Conservation (phyloP, 352 stramenopile genomes). For the Hyaloperonospora brassicae region DNA sequence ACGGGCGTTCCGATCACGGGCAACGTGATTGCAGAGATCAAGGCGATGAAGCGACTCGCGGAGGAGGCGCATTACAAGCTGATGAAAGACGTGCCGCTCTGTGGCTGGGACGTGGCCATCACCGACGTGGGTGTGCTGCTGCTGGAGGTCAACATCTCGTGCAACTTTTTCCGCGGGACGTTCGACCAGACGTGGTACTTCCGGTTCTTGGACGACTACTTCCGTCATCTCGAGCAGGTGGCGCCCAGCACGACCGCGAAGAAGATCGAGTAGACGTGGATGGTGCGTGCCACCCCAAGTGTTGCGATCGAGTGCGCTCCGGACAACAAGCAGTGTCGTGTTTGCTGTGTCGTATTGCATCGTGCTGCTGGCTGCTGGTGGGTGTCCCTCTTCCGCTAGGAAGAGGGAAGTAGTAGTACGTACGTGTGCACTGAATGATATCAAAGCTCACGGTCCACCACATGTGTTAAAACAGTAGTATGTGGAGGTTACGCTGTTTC, state of each 20-base stretch:
- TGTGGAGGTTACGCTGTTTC: too few relatives aligned
- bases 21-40: constrained; percentile 84
- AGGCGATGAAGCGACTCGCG: constrained; percentile 76
- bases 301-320: background rate
- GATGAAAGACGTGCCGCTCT: constrained; percentile 88
- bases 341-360: too few relatives aligned
- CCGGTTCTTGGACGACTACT: constrained; percentile 82
- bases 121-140: constrained; percentile 86
- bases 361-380: too few relatives aligned
- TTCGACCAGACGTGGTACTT: constrained; percentile 88
- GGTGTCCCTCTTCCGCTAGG: too few relatives aligned
- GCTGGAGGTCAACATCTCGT: constrained; percentile 90
- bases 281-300: background rate
- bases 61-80: constrained; percentile 85
- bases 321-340: too few relatives aligned
- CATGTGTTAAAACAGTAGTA: too few relatives aligned
- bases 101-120: constrained; percentile 90
- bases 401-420: too few relatives aligned
- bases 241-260: constrained; percentile 28
- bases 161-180: constrained; percentile 91
- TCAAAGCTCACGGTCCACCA: too few relatives aligned
- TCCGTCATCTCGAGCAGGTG: constrained; percentile 57
- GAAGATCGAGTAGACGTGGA: constrained; percentile 32
- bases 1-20: constrained; percentile 82
- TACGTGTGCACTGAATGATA: too few relatives aligned